These are phyloP conservation scores for Chaetomium olivaceum DNA, from an alignment of 2,329 filamentous ascomycete genomes.

Conservation along the genomic window DNA sequence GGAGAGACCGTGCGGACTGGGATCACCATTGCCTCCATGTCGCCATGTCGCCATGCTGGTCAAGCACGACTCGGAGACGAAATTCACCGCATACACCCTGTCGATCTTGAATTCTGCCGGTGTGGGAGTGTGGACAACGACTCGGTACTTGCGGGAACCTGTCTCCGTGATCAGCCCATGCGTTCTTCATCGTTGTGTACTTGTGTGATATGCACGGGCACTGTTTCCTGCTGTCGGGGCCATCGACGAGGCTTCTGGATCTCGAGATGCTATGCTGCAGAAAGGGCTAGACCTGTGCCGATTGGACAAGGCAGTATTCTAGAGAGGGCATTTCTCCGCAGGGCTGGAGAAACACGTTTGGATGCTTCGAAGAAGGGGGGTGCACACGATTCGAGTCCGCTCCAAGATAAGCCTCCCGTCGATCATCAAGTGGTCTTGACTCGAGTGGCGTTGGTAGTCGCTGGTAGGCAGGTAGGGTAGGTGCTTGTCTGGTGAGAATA, in stretches of 20 bases:
- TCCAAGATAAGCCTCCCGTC: not conserved
- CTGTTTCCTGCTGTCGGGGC: not conserved
- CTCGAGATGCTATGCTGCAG: not conserved
- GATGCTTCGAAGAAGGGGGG: not conserved
- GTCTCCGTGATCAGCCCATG: conserved; percentile 6
- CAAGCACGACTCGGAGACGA: conserved; percentile 15
- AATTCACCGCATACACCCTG: conserved; percentile 13
- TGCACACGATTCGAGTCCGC: not conserved
- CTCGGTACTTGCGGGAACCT: not conserved
- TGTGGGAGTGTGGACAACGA: not conserved
- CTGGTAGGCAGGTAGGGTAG: too few species aligned
- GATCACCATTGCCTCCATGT: conserved; percentile 16
- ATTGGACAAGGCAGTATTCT: not conserved
- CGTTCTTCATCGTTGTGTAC: not conserved
- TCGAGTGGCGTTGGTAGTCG: not conserved
- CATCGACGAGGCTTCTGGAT: not conserved
- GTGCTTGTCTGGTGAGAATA: not conserved
- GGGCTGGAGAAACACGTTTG: not conserved
- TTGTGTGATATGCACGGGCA: not conserved
- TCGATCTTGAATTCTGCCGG: conserved; percentile 8
- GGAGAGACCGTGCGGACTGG: not conserved
- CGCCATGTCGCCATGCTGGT: conserved; percentile 5
- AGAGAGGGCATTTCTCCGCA: not conserved
- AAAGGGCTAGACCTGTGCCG: not conserved
- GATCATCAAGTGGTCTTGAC: not conserved